phyloP scores from a whole-genome alignment of 2,329 filamentous ascomycete genomes.

The Aureobasidium sp. region DNA sequence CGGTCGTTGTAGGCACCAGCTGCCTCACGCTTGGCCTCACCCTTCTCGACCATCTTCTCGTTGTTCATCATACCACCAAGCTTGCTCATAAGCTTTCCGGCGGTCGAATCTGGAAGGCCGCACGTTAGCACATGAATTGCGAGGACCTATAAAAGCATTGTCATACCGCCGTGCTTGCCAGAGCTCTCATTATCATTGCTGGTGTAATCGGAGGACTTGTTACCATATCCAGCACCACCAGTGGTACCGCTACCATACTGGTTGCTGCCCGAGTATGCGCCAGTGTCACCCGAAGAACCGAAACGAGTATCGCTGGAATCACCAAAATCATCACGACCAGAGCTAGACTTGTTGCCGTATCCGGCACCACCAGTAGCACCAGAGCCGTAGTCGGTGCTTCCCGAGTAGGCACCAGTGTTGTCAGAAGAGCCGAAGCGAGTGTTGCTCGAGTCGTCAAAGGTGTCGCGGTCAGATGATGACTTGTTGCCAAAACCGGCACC shows the following conservation, averaged over 20 bases:
- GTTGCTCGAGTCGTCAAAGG: background rate
- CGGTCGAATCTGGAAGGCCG: conserved; percentile 34
- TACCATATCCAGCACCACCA: conserved; percentile 33
- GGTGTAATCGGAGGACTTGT: conserved; percentile 24
- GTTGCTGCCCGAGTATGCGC: background rate
- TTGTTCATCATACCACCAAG: conserved; percentile 44
- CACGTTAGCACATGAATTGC: background rate
- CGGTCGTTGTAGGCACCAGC: conserved; percentile 14
- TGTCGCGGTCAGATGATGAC: conserved; percentile 14
- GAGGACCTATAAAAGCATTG: no score
- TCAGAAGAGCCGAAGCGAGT: conserved; percentile 19
- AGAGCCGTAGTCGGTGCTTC: background rate
- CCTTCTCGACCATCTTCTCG: conserved; percentile 43
- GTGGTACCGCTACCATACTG: conserved; percentile 17
- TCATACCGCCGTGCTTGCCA: conserved; percentile 4
- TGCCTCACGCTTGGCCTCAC: conserved; percentile 44
- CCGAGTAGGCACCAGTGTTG: conserved; percentile 30
- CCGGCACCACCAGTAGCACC: conserved; percentile 1
- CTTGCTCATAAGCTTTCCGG: conserved; percentile 48
- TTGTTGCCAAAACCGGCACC: conserved; percentile 28
- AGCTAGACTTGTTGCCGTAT: conserved; percentile 23
- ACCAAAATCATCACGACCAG: conserved; percentile 32
- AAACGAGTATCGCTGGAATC: background rate
- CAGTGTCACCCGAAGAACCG: background rate
- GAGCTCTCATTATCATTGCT: background rate